Base-by-base conservation (phyloP, 768 basidiomycete genomes). In the Naematelia aurantialba region DNA sequence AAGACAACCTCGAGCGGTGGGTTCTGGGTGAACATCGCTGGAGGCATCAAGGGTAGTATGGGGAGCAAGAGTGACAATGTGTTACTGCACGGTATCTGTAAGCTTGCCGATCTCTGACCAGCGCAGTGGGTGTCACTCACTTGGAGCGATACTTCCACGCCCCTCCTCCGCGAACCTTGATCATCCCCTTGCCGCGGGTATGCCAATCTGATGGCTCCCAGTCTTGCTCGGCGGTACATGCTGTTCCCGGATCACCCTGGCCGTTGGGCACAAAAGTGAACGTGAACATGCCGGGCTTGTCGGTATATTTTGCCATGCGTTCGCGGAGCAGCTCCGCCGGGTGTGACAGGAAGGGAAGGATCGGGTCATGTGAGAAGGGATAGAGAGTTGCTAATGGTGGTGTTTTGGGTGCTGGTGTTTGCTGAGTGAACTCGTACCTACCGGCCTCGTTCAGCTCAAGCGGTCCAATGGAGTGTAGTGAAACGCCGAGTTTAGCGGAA, bases 141-240 rank as follows among this genome's bases (percentile, higher is more conserved):
- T 70, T 70, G 61, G 63, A 68, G 24, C 69, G 50, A 59, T 61
- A 71, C 39, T 56, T 55, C 69, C 69, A 71, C 3, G 66, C 66
- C 24, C 62, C 66, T 2, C 19, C 30, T 1, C 69, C 69, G 2
- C 50, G 55, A 19, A 71, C 60, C n/a, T 25, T 49, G 4, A 71
- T 60, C 47, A 64, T 61, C 2, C 69, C 69, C 45, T 58, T 66
- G 12, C 69, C 69, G 31, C 66, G 39, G 14, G 42, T 60, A 24
- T 58, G 48, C 42, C 46, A 53, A 45, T 66, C 63, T 4, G 29
- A 21, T 2, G 60, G 51, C 10, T 30, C 44, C 66, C 66, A 71
- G 5, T 56, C 49, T 55, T 71, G 61, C 39, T 54, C 62, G 21
- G 64, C 29, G 5, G 52, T 44, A 56, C 69, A 71, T 14, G 66